Evolutionary conservation across 1,284 basidiomycete species (phyloP), one percentile per base, ranked within the genome.

Genomic region (Pterulicium gracile): DNA sequence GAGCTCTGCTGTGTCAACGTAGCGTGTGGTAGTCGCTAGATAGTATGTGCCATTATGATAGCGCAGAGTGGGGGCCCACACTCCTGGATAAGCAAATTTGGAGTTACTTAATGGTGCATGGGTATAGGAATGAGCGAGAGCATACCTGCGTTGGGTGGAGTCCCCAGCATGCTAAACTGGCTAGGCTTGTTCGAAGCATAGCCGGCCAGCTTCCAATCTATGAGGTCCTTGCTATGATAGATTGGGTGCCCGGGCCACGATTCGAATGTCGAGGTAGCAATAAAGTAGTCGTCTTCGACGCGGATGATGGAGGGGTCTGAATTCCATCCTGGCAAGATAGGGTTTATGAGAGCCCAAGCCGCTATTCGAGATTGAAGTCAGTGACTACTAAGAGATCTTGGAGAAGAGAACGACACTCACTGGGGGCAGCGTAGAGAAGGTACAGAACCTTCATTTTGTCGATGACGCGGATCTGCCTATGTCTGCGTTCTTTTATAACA

Each of bases 1-100:
- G 15, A 65, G 50, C 51, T 67, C 66, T n/a, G 58, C 62, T 64
- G 64, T 66, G 49, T 68, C 67, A 0, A 62, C 64, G 49, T 66
- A 65, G 54, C 64, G 52, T 13, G 60, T 58, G 5, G 65, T 66
- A 14, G 63, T 58, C 2, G 56, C 52, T 27, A 67, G 50, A 18
- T 46, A 46, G 42, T n/a, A 46, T 18, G 35, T 46, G 4, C 36
- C 36, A 10, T 20, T 46, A 21, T 46, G 27, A 18, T 46, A 20
- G 3, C 45, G 39, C 4, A 46, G 45, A 14, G 34, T 21, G 14
- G 45, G 45, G 17, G 45, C 45, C 45, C 45, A 46, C 15, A 46
- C 20, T 18, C 45, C 45, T 43, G 36, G 27, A 10, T 10, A 7
- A 32, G 27, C 27, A 39, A 39, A 10, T 7, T 32, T 32, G n/a